Conservation (phyloP, 2,329 filamentous ascomycete species). For the Nectriaceae sp. region DNA sequence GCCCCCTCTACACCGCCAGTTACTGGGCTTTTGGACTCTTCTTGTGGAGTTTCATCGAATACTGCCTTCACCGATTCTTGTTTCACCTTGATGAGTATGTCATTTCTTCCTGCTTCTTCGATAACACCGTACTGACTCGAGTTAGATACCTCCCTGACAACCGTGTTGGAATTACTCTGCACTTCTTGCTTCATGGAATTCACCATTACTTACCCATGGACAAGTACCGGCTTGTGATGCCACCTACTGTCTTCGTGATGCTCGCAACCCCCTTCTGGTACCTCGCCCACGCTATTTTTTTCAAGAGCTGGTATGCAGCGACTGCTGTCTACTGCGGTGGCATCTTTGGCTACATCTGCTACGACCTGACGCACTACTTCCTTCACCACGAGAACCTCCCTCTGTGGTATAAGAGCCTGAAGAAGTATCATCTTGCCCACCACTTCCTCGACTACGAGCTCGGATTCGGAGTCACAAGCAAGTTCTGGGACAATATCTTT, state of each 20-base stretch:
- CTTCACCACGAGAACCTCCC: slow-evolving; percentile 93
- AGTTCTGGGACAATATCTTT: slow-evolving; percentile 93
- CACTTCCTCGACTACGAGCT: slow-evolving; percentile 98
- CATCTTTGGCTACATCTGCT: slow-evolving; percentile 93
- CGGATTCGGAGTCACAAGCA: slow-evolving; percentile 93
- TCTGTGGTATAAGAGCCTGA: slow-evolving; percentile 84
- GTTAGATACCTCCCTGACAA: slow-evolving; percentile 86
- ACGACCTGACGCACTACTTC: slow-evolving; percentile 98
- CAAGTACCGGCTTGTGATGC: slow-evolving; percentile 95
- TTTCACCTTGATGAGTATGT: slow-evolving; percentile 92
- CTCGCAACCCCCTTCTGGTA: slow-evolving; percentile 92
- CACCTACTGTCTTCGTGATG: slow-evolving; percentile 80
- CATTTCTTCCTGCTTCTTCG: background rate
- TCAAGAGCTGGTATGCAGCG: slow-evolving; percentile 81
- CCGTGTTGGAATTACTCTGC: slow-evolving; percentile 77
- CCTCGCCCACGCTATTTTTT: slow-evolving; percentile 80
- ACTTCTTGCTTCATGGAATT: slow-evolving; percentile 94
- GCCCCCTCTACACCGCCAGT: slow-evolving; percentile 45
- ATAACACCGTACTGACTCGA: slow-evolving; percentile 29
- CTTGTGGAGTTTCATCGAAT: slow-evolving; percentile 90
- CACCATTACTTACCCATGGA: slow-evolving; percentile 99
- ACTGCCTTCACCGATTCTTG: slow-evolving; percentile 82
- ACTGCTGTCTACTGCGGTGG: slow-evolving; percentile 83
- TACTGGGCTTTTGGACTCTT: slow-evolving; percentile 73
- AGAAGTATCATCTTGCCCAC: slow-evolving; percentile 97